A percentile compares a stretch with the other conserved stretches of the same genome.
These are phyloP conservation scores for Coprinopsis strossmayeri DNA, from an alignment of 768 basidiomycete genomes.

Conservation along the genomic window DNA sequence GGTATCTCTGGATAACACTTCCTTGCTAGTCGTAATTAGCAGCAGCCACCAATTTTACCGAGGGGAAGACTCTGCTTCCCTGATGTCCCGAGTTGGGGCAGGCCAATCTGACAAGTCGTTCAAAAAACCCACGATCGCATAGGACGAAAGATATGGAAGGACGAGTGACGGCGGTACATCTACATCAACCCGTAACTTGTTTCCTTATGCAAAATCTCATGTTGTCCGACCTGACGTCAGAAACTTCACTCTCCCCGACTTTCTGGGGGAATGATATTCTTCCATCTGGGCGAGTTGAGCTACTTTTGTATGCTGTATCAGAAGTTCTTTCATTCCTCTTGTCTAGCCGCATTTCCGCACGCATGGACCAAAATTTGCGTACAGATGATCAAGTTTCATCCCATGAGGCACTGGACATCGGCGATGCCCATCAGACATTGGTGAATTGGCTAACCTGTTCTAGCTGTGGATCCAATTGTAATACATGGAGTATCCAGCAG, in stretches of 20 bases:
- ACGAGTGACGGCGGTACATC: too few species aligned
- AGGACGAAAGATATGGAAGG: constrained; percentile 12
- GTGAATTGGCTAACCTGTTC: background rate
- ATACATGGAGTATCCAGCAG: too few species aligned
- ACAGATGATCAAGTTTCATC: background rate
- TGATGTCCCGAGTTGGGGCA: background rate
- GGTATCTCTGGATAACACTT: background rate
- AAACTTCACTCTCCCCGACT: background rate
- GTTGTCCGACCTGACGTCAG: constrained; percentile 1
- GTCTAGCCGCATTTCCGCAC: background rate
- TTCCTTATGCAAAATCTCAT: background rate
- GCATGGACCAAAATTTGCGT: background rate
- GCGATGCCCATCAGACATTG: background rate
- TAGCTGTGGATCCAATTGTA: too few species aligned
- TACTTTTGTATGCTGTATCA: background rate
- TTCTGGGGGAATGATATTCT: background rate
- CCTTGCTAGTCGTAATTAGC: background rate
- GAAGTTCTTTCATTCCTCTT: background rate
- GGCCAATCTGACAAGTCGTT: background rate
- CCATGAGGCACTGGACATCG: background rate
- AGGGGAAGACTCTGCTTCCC: background rate
- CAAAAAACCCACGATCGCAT: constrained; percentile 18
- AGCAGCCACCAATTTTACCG: background rate
- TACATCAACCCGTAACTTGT: constrained; percentile 4
- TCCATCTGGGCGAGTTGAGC: too few species aligned